These are phyloP conservation scores for Trichoderma breve DNA, from an alignment of 2,329 filamentous ascomycete species.

Conservation along the genomic window DNA sequence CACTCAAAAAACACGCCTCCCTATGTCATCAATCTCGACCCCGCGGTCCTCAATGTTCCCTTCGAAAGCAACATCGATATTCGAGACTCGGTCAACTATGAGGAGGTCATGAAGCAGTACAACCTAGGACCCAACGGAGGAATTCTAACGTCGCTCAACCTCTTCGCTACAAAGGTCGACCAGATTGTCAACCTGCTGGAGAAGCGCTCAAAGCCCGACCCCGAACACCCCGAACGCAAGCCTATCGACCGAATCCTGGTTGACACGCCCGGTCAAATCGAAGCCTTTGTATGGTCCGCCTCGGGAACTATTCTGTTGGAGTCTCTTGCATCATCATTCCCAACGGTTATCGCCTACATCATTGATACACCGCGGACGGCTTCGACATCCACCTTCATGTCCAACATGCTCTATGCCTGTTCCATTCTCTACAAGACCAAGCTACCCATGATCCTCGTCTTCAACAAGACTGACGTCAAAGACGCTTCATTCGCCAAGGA, in stretches of 20 bases:
- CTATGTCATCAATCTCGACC: slow-evolving; percentile 96
- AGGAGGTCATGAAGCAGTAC: slow-evolving; percentile 99
- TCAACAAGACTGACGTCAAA: slow-evolving; percentile 98
- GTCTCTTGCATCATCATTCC: slow-evolving; percentile 88
- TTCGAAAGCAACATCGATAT: slow-evolving; percentile 99
- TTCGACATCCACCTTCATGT: slow-evolving; percentile 97
- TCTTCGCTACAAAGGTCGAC: slow-evolving; percentile 97
- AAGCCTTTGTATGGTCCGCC: slow-evolving; percentile 98
- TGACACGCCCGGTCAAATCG: slow-evolving; percentile 96
- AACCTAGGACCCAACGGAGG: slow-evolving; percentile 96
- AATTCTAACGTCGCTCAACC: slow-evolving; percentile 90
- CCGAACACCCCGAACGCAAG: slow-evolving; percentile 57
- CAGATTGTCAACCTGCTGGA: slow-evolving; percentile 88
- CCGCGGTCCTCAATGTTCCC: slow-evolving; percentile 86
- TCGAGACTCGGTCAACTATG: slow-evolving; percentile 97
- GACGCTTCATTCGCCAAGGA: slow-evolving; percentile 89
- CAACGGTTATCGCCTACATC: slow-evolving; percentile 94
- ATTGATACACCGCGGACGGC: slow-evolving; percentile 94
- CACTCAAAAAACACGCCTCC: slow-evolving; percentile 77
- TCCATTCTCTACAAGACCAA: slow-evolving; percentile 99
- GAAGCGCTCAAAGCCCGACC: slow-evolving; percentile 72
- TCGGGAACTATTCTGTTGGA: slow-evolving; percentile 92
- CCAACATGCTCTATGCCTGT: slow-evolving; percentile 99
- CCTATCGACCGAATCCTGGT: slow-evolving; percentile 82
- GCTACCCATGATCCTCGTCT: slow-evolving; percentile 96